Evolutionary conservation across 2,329 filamentous ascomycete genomes (phyloP).

Genomic region (Colletotrichum zoysiae): DNA sequence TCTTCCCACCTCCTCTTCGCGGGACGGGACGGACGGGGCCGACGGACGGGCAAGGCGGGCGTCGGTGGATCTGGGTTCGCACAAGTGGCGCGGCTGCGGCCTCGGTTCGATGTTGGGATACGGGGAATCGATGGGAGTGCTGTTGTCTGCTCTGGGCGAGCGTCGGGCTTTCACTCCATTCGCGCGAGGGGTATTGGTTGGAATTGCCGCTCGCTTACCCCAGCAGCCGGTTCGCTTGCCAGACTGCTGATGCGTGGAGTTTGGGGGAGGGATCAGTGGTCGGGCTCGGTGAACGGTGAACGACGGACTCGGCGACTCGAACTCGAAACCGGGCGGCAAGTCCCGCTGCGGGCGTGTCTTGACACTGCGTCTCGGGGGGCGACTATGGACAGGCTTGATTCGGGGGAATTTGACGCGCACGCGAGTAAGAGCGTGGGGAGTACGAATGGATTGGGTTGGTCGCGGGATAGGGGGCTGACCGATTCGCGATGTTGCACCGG

Average conservation of each 20-base stretch:
- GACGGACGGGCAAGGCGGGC: slow-evolving; percentile 7
- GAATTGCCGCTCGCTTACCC: slow-evolving; percentile 22
- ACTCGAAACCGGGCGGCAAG: slow-evolving; percentile 38
- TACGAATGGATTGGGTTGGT: slow-evolving; percentile 4
- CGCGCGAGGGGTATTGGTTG: slow-evolving; percentile 28
- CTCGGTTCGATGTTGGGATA: slow-evolving; percentile 17
- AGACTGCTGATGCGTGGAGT: slow-evolving; percentile 12
- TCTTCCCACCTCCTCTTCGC: slow-evolving; percentile 16
- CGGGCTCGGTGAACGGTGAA: slow-evolving; percentile 21
- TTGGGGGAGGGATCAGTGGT: slow-evolving; percentile 10
- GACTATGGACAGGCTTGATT: neutral
- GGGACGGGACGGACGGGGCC: neutral
- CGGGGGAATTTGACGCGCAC: neutral
- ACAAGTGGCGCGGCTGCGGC: slow-evolving; percentile 17
- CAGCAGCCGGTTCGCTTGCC: slow-evolving; percentile 13
- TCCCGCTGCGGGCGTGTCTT: slow-evolving; percentile 36
- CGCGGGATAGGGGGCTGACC: neutral
- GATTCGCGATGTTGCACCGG: slow-evolving; percentile 36
- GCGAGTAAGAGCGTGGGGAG: neutral
- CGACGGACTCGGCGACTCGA: slow-evolving; percentile 31
- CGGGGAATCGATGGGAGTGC: neutral
- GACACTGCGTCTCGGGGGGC: slow-evolving; percentile 22
- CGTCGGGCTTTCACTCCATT: slow-evolving; percentile 37
- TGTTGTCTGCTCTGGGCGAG: slow-evolving; percentile 28
- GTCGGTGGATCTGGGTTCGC: slow-evolving; percentile 15